Evolutionary conservation across 371 early-diverging fungal genomes (phyloP).

Genomic region (Mucor lusitanicus): DNA sequence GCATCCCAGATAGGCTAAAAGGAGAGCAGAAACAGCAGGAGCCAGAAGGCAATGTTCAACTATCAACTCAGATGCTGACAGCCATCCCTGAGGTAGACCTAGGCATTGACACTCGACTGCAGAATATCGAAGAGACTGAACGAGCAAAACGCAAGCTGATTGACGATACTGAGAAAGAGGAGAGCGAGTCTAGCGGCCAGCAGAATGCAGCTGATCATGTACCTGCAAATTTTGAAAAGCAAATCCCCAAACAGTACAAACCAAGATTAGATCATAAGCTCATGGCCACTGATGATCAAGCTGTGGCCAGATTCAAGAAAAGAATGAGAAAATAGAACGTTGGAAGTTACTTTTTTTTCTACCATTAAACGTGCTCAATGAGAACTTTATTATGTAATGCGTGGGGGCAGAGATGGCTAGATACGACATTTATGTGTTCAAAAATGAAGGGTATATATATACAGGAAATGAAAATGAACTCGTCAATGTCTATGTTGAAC

Average conservation of each 20-base stretch:
- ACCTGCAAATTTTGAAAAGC: slow-evolving; percentile 40
- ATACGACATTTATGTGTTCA: background rate
- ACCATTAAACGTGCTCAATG: too few relatives aligned
- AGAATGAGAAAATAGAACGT: slow-evolving; percentile 55
- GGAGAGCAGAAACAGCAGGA: slow-evolving; percentile 56
- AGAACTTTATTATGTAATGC: background rate
- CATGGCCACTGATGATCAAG: slow-evolving; percentile 80
- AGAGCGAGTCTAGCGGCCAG: background rate
- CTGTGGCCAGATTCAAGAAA: slow-evolving; percentile 82
- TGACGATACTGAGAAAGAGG: slow-evolving; percentile 28
- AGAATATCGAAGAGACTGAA: slow-evolving; percentile 87
- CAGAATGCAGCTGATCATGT: slow-evolving; percentile 11
- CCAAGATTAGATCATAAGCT: slow-evolving; percentile 44
- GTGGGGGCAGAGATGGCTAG: background rate
- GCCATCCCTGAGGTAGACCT: slow-evolving; percentile 94
- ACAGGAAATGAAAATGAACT: too few relatives aligned
- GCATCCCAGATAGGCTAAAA: slow-evolving; percentile 73
- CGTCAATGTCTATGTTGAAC: background rate
- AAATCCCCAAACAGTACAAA: slow-evolving; percentile 35
- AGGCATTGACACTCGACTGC: slow-evolving; percentile 75
- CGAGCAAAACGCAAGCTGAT: slow-evolving; percentile 70
- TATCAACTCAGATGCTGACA: slow-evolving; percentile 88
- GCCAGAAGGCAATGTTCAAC: slow-evolving; percentile 84
- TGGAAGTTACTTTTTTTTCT: background rate
- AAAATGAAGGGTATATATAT: background rate